Conservation (phyloP, 495 filamentous ascomycete genomes). For the Talaromyces wortmannii region DNA sequence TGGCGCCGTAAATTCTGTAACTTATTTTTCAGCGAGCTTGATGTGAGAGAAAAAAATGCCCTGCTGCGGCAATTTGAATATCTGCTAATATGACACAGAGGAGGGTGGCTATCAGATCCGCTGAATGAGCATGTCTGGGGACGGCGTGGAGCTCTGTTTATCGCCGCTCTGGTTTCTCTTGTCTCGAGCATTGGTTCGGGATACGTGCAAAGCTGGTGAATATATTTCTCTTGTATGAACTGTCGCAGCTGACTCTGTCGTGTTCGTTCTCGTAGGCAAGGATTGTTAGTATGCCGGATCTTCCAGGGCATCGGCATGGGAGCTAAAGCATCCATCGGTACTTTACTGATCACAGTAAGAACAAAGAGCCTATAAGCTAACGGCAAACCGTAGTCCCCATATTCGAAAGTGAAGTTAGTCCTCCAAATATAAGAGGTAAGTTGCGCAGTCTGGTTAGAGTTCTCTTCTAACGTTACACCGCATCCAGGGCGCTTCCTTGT, state of each 20-base stretch:
- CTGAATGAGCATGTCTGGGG: constrained; percentile 3
- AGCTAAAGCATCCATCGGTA: constrained; percentile 4
- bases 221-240: background rate
- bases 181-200: constrained; percentile 1
- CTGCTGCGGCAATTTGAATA: background rate
- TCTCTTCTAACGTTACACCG: constrained; percentile 1
- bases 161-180: constrained; percentile 1
- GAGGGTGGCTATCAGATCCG: constrained; percentile 5
- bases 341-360: background rate
- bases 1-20: constrained; percentile 4
- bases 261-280: background rate
- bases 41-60: background rate
- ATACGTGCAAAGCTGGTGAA: constrained; percentile 5
- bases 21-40: constrained; percentile 5
- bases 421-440: constrained; percentile 9
- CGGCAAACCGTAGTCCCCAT: background rate
- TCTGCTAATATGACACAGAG: constrained; percentile 1
- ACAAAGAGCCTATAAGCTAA: too few species aligned
- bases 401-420: constrained; percentile 10
- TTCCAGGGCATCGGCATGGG: constrained; percentile 5
- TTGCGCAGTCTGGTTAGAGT: background rate
- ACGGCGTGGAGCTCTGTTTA: constrained; percentile 2
- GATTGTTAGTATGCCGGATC: background rate
- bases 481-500: constrained; percentile 4
- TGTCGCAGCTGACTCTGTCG: background rate